Evolutionary conservation across 2,329 filamentous ascomycete species (phyloP), one percentile per base, ranked within the genome.

Genomic region (Epichloe scottii): DNA sequence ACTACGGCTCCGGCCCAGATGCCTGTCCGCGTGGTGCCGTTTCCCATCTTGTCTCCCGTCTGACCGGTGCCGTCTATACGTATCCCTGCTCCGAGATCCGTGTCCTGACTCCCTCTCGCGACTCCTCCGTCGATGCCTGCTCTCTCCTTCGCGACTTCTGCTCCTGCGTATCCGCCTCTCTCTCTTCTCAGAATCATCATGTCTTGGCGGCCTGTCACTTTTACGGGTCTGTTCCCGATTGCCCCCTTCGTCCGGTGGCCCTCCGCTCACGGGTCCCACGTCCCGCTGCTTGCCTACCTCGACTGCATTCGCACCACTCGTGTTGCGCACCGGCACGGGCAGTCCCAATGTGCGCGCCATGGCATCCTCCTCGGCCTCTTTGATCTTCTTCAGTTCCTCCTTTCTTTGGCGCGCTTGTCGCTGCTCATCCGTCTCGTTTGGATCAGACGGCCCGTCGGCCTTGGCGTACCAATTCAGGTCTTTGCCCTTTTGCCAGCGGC

Each of bases 341-440:
- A 96, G 70, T 0, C 93, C 93, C 50, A 98, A 71, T 0, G 90
- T 90, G 43, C 74, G 77, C 3, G 89, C 83, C 64, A 97, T 84
- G 1, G 90, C 93, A 65, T 96, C 91, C 63, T 95, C 87, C 62
- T 98, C 93, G 0, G 86, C 88, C 66, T 95, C 87, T 62, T 95
- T 96, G 63, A 96, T 77, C 58, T 77, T 82, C 58, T 81, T 79
- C 59, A 93, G 77, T 67, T 96, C 91, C 60, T 89, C 85, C 54
- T 81, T 82, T 50, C 85, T 76, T 62, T 85, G 78, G 54, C 80
- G 72, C 42, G 73, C 78, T 15, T 68, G 71, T 46, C 73, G 76
- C 59, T 84, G 75, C 54, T 82, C 79, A 6, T 75, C 71, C 1
- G 78, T 81, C 61, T 80, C 81, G 55, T 66, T 71, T 4, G 77